A percentile compares a stretch with the other conserved stretches of the same genome.
These are phyloP conservation scores for Lentinula novae-zelandiae DNA, from an alignment of 1,284 basidiomycete genomes.

Conservation along the genomic window DNA sequence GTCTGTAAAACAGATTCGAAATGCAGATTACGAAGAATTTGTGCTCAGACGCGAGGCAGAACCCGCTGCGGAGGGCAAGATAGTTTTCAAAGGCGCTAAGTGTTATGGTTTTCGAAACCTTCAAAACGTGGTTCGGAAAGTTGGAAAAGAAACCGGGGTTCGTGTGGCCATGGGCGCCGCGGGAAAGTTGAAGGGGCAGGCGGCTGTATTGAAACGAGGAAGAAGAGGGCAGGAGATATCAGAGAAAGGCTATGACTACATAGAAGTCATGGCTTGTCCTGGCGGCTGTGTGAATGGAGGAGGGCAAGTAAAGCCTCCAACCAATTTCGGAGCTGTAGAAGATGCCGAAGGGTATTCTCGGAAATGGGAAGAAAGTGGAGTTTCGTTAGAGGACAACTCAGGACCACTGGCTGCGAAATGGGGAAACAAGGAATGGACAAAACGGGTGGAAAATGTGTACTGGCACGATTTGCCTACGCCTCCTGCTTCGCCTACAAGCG, in stretches of 20 bases:
- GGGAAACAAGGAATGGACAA: slow-evolving; percentile 78
- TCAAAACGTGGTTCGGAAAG: slow-evolving; percentile 94
- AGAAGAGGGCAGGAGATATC: slow-evolving; percentile 34
- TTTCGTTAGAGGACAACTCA: slow-evolving; percentile 32
- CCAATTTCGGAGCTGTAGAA: slow-evolving; percentile 15
- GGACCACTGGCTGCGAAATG: slow-evolving; percentile 40
- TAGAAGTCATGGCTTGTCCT: slow-evolving; percentile 99
- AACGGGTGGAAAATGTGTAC: slow-evolving; percentile 73
- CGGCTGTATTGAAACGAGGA: slow-evolving; percentile 28
- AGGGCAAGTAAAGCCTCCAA: slow-evolving; percentile 78
- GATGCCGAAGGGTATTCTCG: slow-evolving; percentile 63
- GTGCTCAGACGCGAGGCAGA: slow-evolving; percentile 46
- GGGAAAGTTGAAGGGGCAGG: slow-evolving; percentile 39
- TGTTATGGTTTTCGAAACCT: slow-evolving; percentile 98
- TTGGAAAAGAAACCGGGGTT: slow-evolving; percentile 82
- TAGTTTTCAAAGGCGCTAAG: slow-evolving; percentile 89
- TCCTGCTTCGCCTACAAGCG: slow-evolving; percentile 30
- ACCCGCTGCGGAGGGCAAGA: slow-evolving; percentile 36
- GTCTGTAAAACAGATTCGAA: slow-evolving; percentile 47
- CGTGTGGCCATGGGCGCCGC: slow-evolving; percentile 66
- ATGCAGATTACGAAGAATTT: slow-evolving; percentile 59
- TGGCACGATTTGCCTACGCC: slow-evolving; percentile 60
- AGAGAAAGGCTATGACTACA: slow-evolving; percentile 82
- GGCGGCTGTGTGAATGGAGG: slow-evolving; percentile 97
- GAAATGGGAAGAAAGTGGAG: slow-evolving; percentile 53